Percentiles rank a stretch among this genome's conserved stretches.
phyloP scores from a whole-genome alignment of 345 rosid genomes.

The Rubroshorea leprosula region DNA sequence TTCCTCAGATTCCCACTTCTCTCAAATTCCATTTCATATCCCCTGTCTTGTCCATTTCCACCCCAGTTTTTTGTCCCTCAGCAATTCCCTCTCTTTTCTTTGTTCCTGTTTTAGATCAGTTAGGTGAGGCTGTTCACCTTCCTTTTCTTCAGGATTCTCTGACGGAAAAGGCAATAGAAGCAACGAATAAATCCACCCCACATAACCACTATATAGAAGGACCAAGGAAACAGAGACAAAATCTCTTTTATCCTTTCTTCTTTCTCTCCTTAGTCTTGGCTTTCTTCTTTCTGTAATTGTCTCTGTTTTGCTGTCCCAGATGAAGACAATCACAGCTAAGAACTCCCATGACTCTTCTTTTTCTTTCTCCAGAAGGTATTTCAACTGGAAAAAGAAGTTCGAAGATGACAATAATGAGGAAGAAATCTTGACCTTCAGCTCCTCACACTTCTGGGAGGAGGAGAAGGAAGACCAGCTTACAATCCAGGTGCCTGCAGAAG shows the following conservation, averaged over 20 bases:
- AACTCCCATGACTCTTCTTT: conserved; percentile 70
- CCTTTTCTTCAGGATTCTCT: conserved; percentile 41
- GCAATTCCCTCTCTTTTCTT: conserved; percentile 16
- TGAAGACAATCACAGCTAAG: conserved; percentile 72
- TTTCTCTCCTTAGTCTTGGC: conserved; percentile 7
- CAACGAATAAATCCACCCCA: conserved; percentile 17
- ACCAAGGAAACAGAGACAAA: too few species aligned
- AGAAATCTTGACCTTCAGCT: conserved; percentile 34
- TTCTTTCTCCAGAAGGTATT: conserved; percentile 85
- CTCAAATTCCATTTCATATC: neutral
- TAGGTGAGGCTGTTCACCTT: conserved; percentile 88
- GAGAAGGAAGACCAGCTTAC: conserved; percentile 22
- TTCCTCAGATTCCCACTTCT: conserved; percentile 23
- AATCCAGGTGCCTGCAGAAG: conserved; percentile 21
- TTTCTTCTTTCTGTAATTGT: neutral
- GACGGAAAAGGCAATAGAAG: conserved; percentile 16
- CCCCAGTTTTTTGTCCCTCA: conserved; percentile 4
- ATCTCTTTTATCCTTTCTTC: neutral
- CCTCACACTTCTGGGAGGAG: conserved; percentile 29
- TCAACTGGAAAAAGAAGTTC: conserved; percentile 74
- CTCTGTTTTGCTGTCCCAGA: conserved; percentile 16
- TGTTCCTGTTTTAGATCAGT: conserved; percentile 17
- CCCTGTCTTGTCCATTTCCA: conserved; percentile 13
- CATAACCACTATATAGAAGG: conserved; percentile 7
- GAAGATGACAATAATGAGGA: conserved; percentile 47